phyloP scores from a whole-genome alignment of 768 basidiomycete genomes.

The Termitomyces sp. region DNA sequence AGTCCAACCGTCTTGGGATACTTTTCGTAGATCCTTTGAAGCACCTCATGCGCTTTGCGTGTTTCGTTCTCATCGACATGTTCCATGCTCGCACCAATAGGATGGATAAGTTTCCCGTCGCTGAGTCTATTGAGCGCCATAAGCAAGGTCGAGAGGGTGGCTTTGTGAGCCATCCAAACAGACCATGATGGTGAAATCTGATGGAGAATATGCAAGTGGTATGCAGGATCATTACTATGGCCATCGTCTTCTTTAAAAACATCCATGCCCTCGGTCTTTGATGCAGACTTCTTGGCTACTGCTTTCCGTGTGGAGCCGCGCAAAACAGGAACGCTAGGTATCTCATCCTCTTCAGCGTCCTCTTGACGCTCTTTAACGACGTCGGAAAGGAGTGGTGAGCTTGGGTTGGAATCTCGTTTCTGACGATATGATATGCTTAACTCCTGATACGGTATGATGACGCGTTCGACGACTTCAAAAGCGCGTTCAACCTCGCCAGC shows the following conservation, averaged over 20 bases:
- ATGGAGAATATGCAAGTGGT: constrained; percentile 54
- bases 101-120: constrained; percentile 42
- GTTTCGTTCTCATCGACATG: constrained; percentile 18
- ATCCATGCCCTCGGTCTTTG: constrained; percentile 12
- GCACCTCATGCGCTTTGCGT: constrained; percentile 30
- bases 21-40: constrained; percentile 39
- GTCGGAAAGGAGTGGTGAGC: constrained; percentile 36
- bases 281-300: constrained; percentile 7
- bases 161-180: constrained; percentile 57
- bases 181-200: constrained; percentile 61
- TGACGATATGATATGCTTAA: constrained; percentile 18
- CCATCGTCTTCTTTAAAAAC: constrained; percentile 8
- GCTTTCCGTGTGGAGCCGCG: constrained; percentile 19
- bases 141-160: constrained; percentile 41
- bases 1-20: constrained; percentile 41
- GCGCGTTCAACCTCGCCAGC: constrained; percentile 81
- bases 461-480: constrained; percentile 74
- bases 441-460: constrained; percentile 58
- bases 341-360: constrained; percentile 12
- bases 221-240: constrained; percentile 41
- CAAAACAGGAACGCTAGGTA: constrained; percentile 24
- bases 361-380: constrained; percentile 3
- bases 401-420: constrained; percentile 24
- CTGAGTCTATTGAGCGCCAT: constrained; percentile 41
- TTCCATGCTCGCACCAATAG: constrained; percentile 25